Evolutionary conservation across 169 alveolate genomes (phyloP).

Genomic region (Plasmodium gonderi): DNA sequence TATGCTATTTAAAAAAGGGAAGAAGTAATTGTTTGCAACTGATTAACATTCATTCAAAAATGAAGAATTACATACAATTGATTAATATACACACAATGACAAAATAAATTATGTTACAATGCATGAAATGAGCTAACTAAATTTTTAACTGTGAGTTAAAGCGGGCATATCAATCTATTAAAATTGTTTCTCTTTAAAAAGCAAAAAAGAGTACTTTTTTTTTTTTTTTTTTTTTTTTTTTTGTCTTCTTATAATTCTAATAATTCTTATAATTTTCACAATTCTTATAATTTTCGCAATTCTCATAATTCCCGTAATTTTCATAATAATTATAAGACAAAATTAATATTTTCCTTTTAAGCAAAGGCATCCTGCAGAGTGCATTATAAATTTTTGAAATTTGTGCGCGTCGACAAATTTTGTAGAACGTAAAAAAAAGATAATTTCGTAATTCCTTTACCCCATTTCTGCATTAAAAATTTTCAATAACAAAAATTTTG

Average conservation of each 20-base stretch:
- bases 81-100: too few species aligned
- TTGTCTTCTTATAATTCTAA: neutral
- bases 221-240: neutral
- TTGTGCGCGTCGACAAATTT: neutral
- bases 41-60: neutral
- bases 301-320: neutral
- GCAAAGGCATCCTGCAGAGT: neutral
- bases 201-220: neutral
- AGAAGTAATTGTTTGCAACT: neutral
- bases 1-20: neutral
- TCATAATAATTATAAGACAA: neutral
- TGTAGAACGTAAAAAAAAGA: neutral
- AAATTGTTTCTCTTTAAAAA: constrained; percentile 20
- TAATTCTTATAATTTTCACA: neutral
- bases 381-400: neutral
- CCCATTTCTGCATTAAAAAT: neutral
- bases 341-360: neutral
- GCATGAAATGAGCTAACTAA: neutral
- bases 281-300: neutral
- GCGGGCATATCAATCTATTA: neutral
- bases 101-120: neutral
- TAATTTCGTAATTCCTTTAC: neutral
- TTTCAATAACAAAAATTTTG: neutral
- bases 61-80: too few species aligned
- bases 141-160: neutral